Conservation (phyloP, 352 stramenopile species). For the Globisporangium polare region DNA sequence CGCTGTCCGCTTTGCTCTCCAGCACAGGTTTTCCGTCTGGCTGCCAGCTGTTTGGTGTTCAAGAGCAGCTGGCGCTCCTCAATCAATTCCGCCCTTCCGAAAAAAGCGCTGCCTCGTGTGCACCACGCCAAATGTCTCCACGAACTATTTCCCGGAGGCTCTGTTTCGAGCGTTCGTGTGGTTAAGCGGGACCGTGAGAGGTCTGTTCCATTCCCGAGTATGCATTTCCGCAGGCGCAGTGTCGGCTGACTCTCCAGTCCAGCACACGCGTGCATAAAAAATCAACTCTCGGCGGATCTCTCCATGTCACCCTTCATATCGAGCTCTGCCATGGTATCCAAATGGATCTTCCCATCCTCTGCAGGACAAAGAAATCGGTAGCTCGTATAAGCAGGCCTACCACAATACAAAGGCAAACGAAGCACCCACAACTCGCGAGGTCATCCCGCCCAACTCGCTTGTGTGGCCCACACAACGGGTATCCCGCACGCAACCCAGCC, state of each 20-base stretch:
- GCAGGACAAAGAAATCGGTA: not conserved
- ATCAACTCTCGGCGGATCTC: not conserved
- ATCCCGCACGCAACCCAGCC: no score
- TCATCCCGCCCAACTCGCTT: slow-evolving; percentile 6
- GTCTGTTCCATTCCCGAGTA: not conserved
- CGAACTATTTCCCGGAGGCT: not conserved
- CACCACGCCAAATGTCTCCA: not conserved
- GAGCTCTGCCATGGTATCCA: not conserved
- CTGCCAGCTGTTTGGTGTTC: not conserved
- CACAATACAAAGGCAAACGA: not conserved
- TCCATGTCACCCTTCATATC: not conserved
- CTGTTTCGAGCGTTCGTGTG: not conserved
- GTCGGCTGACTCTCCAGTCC: slow-evolving; percentile 3
- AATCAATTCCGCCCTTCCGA: slow-evolving; percentile 3
- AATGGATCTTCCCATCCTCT: not conserved
- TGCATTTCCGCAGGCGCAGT: not conserved
- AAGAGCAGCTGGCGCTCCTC: slow-evolving; percentile 6
- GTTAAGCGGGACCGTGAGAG: not conserved
- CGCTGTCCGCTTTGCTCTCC: not conserved
- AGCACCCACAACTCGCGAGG: not conserved
- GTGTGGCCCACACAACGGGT: not conserved
- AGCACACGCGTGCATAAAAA: slow-evolving; percentile 1
- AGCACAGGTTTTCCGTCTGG: not conserved
- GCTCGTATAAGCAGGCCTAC: not conserved
- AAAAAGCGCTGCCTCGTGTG: not conserved